phyloP scores from a whole-genome alignment of 768 basidiomycete genomes.

The Grammothele lineata region DNA sequence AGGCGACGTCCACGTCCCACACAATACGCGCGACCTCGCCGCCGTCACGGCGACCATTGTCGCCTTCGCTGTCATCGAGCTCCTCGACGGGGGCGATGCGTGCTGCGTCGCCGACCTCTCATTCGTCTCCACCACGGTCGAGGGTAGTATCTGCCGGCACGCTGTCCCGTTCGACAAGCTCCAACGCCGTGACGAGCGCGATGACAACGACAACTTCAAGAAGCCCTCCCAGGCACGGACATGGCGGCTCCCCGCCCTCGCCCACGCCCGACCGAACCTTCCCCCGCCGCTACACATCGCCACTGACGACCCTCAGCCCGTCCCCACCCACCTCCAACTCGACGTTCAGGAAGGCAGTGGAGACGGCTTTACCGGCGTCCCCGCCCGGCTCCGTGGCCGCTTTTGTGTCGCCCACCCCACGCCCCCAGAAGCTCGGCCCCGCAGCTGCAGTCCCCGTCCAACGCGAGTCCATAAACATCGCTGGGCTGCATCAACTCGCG shows the following conservation, averaged over 20 bases:
- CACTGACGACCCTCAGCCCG: constrained; percentile 12
- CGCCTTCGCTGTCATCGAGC: constrained; percentile 33
- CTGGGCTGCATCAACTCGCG: constrained; percentile 29
- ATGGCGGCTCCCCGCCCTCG: constrained; percentile 21
- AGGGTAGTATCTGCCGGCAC: constrained; percentile 17
- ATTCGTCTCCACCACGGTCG: constrained; percentile 17
- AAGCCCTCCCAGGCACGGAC: constrained; percentile 8
- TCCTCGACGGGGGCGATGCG: constrained; percentile 21
- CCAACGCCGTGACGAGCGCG: constrained; percentile 10
- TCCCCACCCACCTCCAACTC: constrained; percentile 25
- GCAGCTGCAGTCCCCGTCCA: constrained; percentile 31
- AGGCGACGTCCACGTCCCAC: constrained; percentile 72
- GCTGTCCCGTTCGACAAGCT: constrained; percentile 21
- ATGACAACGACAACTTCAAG: background rate
- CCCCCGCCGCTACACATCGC: constrained; percentile 23
- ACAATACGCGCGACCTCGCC: constrained; percentile 41
- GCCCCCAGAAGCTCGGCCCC: constrained; percentile 12
- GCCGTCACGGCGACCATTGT: constrained; percentile 33
- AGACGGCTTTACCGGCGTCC: constrained; percentile 31
- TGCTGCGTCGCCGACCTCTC: constrained; percentile 20
- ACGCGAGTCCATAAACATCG: constrained; percentile 41
- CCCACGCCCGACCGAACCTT: constrained; percentile 22
- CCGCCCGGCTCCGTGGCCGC: constrained; percentile 20
- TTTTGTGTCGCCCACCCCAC: constrained; percentile 17
- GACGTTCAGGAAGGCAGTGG: constrained; percentile 27